Evolutionary conservation across 1,284 basidiomycete genomes (phyloP).

Genomic region (Takashimella koratensis): DNA sequence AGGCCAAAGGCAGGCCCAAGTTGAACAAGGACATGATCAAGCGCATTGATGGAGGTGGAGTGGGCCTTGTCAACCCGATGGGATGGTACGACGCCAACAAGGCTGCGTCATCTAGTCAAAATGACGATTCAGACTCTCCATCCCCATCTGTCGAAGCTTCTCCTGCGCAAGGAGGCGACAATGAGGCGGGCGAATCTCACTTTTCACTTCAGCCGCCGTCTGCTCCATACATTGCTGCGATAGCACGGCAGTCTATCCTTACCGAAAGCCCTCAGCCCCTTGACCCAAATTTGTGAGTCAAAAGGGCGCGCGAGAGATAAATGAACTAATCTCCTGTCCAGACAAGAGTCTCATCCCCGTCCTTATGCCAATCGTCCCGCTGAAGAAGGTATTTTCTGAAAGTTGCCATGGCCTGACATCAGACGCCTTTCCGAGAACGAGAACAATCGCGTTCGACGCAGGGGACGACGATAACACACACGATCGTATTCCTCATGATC

Average conservation of each 20-base stretch:
- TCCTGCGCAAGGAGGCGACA: neutral
- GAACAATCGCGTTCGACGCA: slow-evolving; percentile 59
- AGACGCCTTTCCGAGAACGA: slow-evolving; percentile 54
- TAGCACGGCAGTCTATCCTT: neutral
- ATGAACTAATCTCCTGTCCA: neutral
- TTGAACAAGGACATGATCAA: slow-evolving; percentile 81
- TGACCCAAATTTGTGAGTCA: neutral
- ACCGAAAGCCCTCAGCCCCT: neutral
- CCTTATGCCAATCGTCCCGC: neutral
- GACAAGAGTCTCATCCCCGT: neutral
- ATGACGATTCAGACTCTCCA: neutral
- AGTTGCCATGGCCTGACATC: neutral
- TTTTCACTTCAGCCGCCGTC: neutral
- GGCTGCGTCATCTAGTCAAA: neutral
- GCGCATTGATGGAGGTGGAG: slow-evolving; percentile 67
- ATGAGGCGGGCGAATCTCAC: too few species aligned
- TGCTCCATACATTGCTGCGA: neutral
- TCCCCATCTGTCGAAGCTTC: neutral
- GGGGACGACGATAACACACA: slow-evolving; percentile 25
- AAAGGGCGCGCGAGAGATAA: too few species aligned
- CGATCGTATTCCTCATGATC: slow-evolving; percentile 17
- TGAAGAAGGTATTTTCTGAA: neutral
- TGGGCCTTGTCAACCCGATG: slow-evolving; percentile 77
- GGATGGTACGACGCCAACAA: slow-evolving; percentile 49
- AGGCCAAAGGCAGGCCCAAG: slow-evolving; percentile 42